Evolutionary conservation across 106 monocot species (phyloP), one percentile per base, ranked within the genome.

Genomic region (Triglochin maritima): DNA sequence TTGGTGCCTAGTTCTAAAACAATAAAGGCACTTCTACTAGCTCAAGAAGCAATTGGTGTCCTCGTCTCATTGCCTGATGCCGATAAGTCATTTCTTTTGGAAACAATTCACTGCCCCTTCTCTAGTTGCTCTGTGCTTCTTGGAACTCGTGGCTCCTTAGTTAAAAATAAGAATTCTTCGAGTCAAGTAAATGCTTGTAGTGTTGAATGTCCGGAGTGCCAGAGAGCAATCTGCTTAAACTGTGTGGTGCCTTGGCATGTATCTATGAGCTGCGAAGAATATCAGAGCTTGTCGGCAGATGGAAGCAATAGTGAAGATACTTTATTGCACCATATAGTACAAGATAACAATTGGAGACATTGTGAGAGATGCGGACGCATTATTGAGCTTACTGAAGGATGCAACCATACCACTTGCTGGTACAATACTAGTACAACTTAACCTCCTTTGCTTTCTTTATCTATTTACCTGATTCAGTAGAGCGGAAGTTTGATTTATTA

Each of bases 341-440:
- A 74, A 58, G 69, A 62, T 68, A 79, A 74, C 59, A 85, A 74
- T 47, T 87, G 85, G 85, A 85, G 85, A 67, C 79, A 56, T 2
- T 96, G 95, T 61, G 83, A 74, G 58, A 79, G 78, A 41, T 96
- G 95, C 65, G 53, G 71, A 43, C 76, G 74, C 51, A 74, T 87
- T 68, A 76, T 90, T 69, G 90, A 96, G 73, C 87, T 74, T 17
- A 75, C 75, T 43, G 69, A 87, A 60, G 90, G 87, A 5, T 85
- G 87, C 74, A 73, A 78, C 75, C 89, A 73, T 74, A 81, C 85
- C 72, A 78, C 81, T 53, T 95, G 94, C 83, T 81, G 95, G 95
- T 96, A 88, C 78, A 60, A 56, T 70, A 13, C 2, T 59, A 0
- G 44, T 29, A 29, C 29, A 29, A 29, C 29, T 29, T 29, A 29